phyloP scores from a whole-genome alignment of 345 rosid species.

The Corchorus capsularis region DNA sequence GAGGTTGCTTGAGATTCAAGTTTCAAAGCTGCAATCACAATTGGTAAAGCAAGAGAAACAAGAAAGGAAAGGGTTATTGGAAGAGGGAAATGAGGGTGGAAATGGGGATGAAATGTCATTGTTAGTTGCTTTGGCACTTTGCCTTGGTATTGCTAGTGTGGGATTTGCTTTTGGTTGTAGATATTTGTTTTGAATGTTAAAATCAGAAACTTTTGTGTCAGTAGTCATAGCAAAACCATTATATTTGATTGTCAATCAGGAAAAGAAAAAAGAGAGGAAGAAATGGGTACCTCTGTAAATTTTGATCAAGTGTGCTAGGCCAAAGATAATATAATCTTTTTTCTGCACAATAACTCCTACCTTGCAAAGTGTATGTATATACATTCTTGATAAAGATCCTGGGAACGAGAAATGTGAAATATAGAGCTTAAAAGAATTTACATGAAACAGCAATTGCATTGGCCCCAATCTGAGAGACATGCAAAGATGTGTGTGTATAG shows the following conservation, averaged over 20 bases:
- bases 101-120: slow-evolving; percentile 24
- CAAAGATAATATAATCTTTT: neutral
- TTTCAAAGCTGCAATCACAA: slow-evolving; percentile 30
- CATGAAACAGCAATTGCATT: neutral
- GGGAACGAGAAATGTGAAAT: neutral
- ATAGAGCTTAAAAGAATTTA: no score
- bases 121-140: slow-evolving; percentile 43
- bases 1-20: slow-evolving; percentile 53
- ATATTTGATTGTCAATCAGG: neutral
- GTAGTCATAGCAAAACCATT: neutral
- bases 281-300: neutral
- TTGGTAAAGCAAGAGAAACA: slow-evolving; percentile 10
- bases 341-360: neutral
- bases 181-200: slow-evolving; percentile 23
- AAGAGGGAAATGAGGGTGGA: slow-evolving; percentile 3
- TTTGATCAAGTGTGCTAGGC: no score
- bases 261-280: neutral
- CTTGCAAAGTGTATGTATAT: neutral
- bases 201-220: neutral
- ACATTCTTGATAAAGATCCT: neutral
- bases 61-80: neutral
- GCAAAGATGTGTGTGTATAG: neutral
- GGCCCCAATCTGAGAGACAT: neutral
- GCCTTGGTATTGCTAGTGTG: slow-evolving; percentile 51
- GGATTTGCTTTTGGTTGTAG: slow-evolving; percentile 42